Evolutionary conservation across 2,329 filamentous ascomycete genomes (phyloP), one percentile per base, ranked within the genome.

Genomic region (Blastomyces parvus): DNA sequence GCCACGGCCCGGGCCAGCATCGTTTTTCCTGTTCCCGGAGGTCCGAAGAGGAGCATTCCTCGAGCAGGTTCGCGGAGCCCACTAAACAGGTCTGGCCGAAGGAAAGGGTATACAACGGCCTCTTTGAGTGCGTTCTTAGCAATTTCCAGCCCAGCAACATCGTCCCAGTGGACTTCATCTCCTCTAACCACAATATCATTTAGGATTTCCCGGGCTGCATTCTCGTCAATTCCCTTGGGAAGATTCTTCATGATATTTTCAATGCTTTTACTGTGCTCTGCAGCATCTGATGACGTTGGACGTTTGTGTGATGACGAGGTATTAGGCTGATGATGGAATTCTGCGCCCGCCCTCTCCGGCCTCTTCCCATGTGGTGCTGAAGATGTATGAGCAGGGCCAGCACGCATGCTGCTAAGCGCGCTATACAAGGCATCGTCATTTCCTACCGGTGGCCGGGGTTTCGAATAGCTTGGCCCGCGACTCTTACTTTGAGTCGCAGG

Each of bases 21-120:
- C 0, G 94, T 99, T 76, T 99, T 99, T 61, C 94, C 94, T 0
- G 94, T 99, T n/a, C 94, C 94, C 0, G 94, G 94, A 0, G 94
- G 94, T 0, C 94, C 94, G 72, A 99, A 99, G 0, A 99, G 82
- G 1, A 99, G 82, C 90, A 99, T 97, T 6, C 94, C 94, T 64
- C 91, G 83, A 17, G 94, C 93, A 25, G 94, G 94, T 72, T 99
- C 94, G 48, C 94, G 88, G 13, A 99, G 82, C 0, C 94, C 94
- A 84, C 93, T 94, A 78, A 99, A 99, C 1, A 99, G 79, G 75
- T 99, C 94, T 1, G 94, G 94, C 1, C 94, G 88, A 13, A 99
- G 79, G 73, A 99, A 97, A 0, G 94, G 94, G 70, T 99, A 99
- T 1, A 99, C 93, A 1, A 99, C 94, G 0, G 91, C 91, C 76